Conservation (phyloP, 2,329 filamentous ascomycete species). For the Lecanoromycetidae sp. region DNA sequence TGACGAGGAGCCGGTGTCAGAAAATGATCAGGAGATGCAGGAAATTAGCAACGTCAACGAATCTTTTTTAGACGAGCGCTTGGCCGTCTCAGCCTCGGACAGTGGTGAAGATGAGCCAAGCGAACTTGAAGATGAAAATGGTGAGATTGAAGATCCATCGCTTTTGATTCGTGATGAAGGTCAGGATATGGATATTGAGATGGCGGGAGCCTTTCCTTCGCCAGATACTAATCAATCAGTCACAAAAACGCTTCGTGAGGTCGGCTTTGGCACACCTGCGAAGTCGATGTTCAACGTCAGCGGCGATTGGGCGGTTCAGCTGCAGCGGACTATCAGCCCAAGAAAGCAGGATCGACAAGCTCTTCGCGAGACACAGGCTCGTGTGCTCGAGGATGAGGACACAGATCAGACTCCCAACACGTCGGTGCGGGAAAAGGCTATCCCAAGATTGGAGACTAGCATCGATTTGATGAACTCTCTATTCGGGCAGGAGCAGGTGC, state of each 20-base stretch:
- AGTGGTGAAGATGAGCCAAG: constrained; percentile 39
- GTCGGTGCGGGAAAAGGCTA: constrained; percentile 12
- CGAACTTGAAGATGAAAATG: constrained; percentile 43
- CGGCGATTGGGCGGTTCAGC: constrained; percentile 85
- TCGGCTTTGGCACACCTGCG: constrained; percentile 34
- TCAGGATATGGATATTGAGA: constrained; percentile 50
- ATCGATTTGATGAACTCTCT: constrained; percentile 96
- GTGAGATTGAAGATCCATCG: constrained; percentile 46
- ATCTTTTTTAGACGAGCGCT: constrained; percentile 92
- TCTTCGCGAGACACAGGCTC: constrained; percentile 52
- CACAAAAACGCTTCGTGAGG: constrained; percentile 40
- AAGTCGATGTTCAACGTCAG: constrained; percentile 46
- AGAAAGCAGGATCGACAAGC: constrained; percentile 78
- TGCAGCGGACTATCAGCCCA: constrained; percentile 87
- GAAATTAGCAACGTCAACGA: constrained; percentile 37
- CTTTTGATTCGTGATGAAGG: constrained; percentile 50
- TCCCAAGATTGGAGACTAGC: constrained; percentile 48
- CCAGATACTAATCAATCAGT: constrained; percentile 64
- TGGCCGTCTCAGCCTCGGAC: constrained; percentile 65
- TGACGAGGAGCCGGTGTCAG: constrained; percentile 41
- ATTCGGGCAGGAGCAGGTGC: constrained; percentile 54
- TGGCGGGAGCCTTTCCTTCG: constrained; percentile 62
- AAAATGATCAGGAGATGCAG: constrained; percentile 41
- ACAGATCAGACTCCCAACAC: constrained; percentile 23
- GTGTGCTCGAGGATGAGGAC: constrained; percentile 41